Evolutionary conservation across 495 filamentous ascomycete genomes (phyloP).

Genomic region (Niebla homalea): DNA sequence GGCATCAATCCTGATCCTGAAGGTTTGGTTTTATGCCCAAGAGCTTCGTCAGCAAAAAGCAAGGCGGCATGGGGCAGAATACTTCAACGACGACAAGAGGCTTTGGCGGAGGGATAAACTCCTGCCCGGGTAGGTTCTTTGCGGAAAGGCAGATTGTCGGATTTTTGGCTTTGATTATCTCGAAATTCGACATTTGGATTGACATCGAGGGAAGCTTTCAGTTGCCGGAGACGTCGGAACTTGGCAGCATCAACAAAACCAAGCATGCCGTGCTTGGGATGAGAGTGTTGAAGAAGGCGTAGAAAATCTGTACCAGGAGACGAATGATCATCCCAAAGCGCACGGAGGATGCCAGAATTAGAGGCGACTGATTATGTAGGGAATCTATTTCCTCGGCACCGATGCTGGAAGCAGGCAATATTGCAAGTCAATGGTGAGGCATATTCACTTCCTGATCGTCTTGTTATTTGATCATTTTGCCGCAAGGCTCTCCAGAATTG

Average conservation of each 20-base stretch:
- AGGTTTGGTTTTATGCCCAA: neutral
- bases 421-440: no score
- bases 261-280: neutral
- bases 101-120: neutral
- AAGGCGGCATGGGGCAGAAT: constrained; percentile 1
- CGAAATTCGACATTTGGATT: neutral
- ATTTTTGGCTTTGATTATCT: neutral
- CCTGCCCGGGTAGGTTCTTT: constrained; percentile 1
- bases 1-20: neutral
- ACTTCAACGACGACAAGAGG: neutral
- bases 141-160: constrained; percentile 3
- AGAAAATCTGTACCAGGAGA: neutral
- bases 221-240: neutral
- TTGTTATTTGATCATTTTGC: no score
- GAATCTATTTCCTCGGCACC: no score
- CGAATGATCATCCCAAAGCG: no score
- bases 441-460: no score
- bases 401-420: no score
- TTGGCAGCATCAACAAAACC: neutral
- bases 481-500: no score
- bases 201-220: neutral
- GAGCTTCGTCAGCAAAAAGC: neutral
- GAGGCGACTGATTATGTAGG: neutral
- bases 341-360: neutral
- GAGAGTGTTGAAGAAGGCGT: neutral